Evolutionary conservation across 1,284 basidiomycete species (phyloP).

Genomic region (Vanrija pseudolonga): DNA sequence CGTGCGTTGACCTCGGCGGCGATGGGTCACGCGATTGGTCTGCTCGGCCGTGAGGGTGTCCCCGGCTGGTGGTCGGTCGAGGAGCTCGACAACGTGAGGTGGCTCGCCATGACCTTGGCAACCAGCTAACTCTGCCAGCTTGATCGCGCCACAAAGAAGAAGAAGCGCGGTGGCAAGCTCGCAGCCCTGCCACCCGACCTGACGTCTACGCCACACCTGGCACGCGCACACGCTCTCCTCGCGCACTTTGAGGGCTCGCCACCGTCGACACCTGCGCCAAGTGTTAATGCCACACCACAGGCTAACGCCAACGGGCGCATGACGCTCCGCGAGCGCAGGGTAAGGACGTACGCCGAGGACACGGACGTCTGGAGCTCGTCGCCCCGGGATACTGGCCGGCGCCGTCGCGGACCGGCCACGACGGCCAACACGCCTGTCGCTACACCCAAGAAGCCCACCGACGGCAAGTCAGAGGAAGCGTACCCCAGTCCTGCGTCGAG

Average conservation of each 20-base stretch:
- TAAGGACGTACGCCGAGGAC: neutral
- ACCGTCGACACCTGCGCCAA: slow-evolving; percentile 6
- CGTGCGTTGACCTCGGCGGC: slow-evolving; percentile 75
- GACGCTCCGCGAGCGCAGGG: slow-evolving; percentile 15
- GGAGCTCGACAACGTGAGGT: slow-evolving; percentile 62
- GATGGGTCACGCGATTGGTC: slow-evolving; percentile 71
- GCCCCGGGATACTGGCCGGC: neutral
- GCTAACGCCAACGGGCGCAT: slow-evolving; percentile 5
- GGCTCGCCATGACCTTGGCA: accelerated
- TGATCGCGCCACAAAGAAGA: slow-evolving; percentile 59
- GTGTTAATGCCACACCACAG: slow-evolving; percentile 13
- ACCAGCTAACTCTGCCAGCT: slow-evolving; percentile 54
- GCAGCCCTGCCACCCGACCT: slow-evolving; percentile 53
- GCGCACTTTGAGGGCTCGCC: slow-evolving; percentile 48
- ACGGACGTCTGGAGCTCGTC: neutral
- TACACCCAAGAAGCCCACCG: neutral
- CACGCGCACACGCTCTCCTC: slow-evolving; percentile 54
- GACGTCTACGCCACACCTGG: slow-evolving; percentile 59
- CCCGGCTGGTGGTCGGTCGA: slow-evolving; percentile 66
- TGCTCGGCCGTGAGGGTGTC: slow-evolving; percentile 54
- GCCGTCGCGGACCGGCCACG: neutral
- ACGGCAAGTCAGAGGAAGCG: too few relatives aligned
- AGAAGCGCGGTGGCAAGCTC: slow-evolving; percentile 52
- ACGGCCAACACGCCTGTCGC: neutral
- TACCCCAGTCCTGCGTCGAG: too few relatives aligned